phyloP scores from a whole-genome alignment of 257 asterid genomes.

The Galeopsis tetrahit region DNA sequence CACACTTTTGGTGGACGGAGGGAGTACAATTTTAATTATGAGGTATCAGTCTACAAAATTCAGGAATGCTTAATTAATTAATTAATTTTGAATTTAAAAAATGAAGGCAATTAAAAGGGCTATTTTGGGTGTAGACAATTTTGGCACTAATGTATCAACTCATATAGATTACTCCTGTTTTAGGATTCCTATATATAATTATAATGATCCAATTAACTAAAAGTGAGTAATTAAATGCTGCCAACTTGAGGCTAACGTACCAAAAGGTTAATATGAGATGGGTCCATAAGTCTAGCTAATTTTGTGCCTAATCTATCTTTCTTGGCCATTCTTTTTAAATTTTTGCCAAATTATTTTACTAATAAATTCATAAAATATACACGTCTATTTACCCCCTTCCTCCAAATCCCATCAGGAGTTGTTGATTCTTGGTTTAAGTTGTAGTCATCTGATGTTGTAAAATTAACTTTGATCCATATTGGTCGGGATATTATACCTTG shows the following conservation, averaged over 20 bases:
- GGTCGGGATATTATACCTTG: neutral
- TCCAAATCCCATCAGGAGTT: constrained; percentile 27
- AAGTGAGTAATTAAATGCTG: neutral
- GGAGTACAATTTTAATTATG: too few relatives aligned
- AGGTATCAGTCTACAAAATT: too few relatives aligned
- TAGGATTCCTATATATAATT: too few relatives aligned
- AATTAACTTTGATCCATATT: neutral
- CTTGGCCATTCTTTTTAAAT: constrained; percentile 22
- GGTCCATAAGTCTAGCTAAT: constrained; percentile 24
- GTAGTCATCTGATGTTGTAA: constrained; percentile 21
- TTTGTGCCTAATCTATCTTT: constrained; percentile 26
- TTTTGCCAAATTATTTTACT: neutral
- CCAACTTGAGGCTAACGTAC: neutral
- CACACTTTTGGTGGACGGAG: too few relatives aligned
- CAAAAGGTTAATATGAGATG: constrained; percentile 13
- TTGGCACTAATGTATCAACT: too few relatives aligned
- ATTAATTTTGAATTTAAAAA: too few relatives aligned
- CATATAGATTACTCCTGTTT: too few relatives aligned
- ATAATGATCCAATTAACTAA: too few relatives aligned
- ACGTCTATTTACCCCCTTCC: neutral
- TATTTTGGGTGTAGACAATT: too few relatives aligned
- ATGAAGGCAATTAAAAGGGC: too few relatives aligned
- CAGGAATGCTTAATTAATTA: too few relatives aligned
- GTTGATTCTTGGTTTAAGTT: constrained; percentile 37
- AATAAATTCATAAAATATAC: neutral